Percentiles rank a stretch among this genome's conserved stretches.
phyloP scores from a whole-genome alignment of 78 protist genomes.

The Dictyostelium intermedium region DNA sequence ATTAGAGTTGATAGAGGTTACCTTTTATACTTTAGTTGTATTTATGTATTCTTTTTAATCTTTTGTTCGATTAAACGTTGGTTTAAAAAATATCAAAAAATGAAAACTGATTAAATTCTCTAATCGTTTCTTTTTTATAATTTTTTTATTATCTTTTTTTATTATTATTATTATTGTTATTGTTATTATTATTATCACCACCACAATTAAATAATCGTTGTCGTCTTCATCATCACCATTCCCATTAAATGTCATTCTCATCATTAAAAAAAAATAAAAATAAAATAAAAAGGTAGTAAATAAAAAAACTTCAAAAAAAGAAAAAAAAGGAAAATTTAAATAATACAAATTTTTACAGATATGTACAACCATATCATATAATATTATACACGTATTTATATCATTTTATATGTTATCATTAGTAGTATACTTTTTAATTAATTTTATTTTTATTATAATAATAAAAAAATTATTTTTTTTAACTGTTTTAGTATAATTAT shows the following conservation, averaged over 20 bases:
- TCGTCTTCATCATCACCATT: background rate
- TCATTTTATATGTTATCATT: background rate
- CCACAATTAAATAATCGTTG: background rate
- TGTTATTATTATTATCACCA: no score
- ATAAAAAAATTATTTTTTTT: no score
- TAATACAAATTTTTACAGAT: background rate
- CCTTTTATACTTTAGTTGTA: conserved; percentile 2
- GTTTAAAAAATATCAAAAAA: background rate
- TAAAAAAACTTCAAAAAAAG: no score
- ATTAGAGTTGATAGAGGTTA: background rate
- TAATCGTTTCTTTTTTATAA: no score
- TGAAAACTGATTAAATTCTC: background rate
- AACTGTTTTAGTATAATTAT: no score
- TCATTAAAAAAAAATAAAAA: no score
- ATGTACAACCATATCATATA: background rate
- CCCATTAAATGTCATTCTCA: background rate
- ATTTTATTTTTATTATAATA: no score
- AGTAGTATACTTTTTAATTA: no score
- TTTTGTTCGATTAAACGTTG: background rate
- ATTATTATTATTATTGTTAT: no score
- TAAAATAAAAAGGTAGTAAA: no score
- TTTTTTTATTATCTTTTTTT: no score
- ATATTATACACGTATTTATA: background rate
- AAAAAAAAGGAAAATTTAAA: no score
- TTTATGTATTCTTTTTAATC: background rate